These are phyloP conservation scores for Fraxinus velutina DNA, from an alignment of 305 asterid species.

Conservation along the genomic window DNA sequence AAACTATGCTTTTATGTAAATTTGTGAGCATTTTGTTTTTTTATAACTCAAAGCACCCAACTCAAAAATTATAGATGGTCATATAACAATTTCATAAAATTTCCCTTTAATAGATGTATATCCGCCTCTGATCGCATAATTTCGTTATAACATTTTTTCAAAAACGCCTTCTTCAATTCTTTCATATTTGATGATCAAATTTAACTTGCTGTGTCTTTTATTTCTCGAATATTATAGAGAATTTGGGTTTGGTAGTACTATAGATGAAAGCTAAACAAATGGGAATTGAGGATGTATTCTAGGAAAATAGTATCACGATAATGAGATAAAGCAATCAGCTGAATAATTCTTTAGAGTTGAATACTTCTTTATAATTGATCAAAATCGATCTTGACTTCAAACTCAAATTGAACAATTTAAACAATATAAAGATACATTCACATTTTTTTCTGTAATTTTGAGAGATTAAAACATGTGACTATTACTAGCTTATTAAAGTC, in stretches of 20 bases:
- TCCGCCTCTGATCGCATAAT: not conserved
- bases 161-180: not conserved
- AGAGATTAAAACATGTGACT: not conserved
- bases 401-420: too few relatives aligned
- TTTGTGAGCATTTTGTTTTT: not conserved
- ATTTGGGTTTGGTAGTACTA: not conserved
- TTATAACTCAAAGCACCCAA: not conserved
- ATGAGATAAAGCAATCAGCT: too few relatives aligned
- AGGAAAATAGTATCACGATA: not conserved
- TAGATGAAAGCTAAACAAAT: not conserved
- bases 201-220: too few relatives aligned
- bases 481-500: not conserved
- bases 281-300: not conserved
- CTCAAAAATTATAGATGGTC: not conserved
- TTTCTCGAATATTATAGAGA: not conserved
- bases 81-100: not conserved
- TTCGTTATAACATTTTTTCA: not conserved
- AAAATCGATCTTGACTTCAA: too few relatives aligned
- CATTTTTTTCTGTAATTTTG: too few relatives aligned
- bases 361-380: too few relatives aligned
- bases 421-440: too few relatives aligned
- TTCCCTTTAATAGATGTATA: not conserved
- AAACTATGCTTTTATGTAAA: too few relatives aligned
- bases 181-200: too few relatives aligned
- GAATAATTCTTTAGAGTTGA: too few relatives aligned